These are phyloP conservation scores for Brasenia schreberi DNA, from an alignment of 164 flowering plant species.

Conservation along the genomic window DNA sequence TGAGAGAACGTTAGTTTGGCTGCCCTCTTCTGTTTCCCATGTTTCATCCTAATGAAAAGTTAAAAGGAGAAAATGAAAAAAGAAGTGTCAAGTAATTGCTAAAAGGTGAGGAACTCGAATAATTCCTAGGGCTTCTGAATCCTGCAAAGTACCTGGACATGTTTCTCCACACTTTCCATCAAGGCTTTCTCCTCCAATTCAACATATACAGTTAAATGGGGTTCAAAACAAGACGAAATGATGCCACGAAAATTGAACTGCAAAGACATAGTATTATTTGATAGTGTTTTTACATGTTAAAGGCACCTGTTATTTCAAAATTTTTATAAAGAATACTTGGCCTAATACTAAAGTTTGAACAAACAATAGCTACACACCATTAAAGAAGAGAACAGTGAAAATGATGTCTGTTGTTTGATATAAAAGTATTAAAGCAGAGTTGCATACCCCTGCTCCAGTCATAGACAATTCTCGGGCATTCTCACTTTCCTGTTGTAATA, in stretches of 20 bases:
- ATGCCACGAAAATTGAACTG: slow-evolving; percentile 97
- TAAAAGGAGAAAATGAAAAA: neutral
- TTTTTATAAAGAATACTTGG: neutral
- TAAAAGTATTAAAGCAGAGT: neutral
- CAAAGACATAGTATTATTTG: slow-evolving; percentile 12
- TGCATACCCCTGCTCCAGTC: slow-evolving; percentile 94
- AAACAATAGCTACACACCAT: neutral
- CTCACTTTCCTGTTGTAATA: slow-evolving; percentile 42
- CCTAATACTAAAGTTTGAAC: too few species aligned
- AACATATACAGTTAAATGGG: slow-evolving; percentile 73
- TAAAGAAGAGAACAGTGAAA: too few species aligned
- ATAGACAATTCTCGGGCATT: slow-evolving; percentile 52
- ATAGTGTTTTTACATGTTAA: neutral
- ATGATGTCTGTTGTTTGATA: too few species aligned
- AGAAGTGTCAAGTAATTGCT: neutral
- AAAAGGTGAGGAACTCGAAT: neutral
- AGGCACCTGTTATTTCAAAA: neutral
- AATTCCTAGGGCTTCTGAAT: neutral
- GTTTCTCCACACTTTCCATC: slow-evolving; percentile 90
- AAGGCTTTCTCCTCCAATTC: slow-evolving; percentile 93
- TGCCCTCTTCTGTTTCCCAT: slow-evolving; percentile 95
- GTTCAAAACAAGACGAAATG: slow-evolving; percentile 95
- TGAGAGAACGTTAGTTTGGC: slow-evolving; percentile 82
- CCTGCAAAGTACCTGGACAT: slow-evolving; percentile 58
- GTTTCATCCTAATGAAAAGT: slow-evolving; percentile 64